Evolutionary conservation across 805 yeast genomes (phyloP), one percentile per base, ranked within the genome.

Genomic region (Saccharomycopsis microspora): DNA sequence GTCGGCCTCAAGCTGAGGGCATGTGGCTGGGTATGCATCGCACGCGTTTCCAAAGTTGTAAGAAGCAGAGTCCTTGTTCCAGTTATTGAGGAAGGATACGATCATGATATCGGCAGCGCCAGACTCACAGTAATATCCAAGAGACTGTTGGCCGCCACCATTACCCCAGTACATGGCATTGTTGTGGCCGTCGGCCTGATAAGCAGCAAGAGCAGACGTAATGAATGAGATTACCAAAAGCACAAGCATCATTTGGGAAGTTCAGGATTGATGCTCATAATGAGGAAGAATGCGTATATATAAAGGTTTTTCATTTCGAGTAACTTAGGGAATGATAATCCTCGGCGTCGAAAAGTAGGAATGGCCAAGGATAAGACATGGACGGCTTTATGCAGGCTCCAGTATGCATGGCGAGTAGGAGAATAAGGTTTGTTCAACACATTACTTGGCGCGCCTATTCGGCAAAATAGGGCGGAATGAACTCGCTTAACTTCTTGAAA

Each of bases 131-230:
- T 80, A 80, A 47, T 62, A 60, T 4, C 69, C 66, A 8, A 74
- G 63, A 11, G 64, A 54, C 46, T 68, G 58, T 56, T 74, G 76
- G 30, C 61, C 56, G 4, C 75, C 77, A n/a, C 68, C 74, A 3
- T 44, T 44, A 48, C 87, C 86, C 86, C 86, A 80, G 62, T 80
- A 80, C 5, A 78, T 62, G 11, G 78, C 85, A 32, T 79, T 70
- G 47, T 78, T 77, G 29, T 66, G 55, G 19, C 65, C 62, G 33
- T 45, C 38, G 2, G 51, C 45, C 4, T 42, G 39, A 35, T 48
- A 51, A 5, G 44, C 54, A 10, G 52, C 49, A 33, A 9, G 4
- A 4, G n/a, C 41, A 7, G 8, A 33, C 29, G 32, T 9, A 5
- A 44, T 8, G 29, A 41, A 28, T 35, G 36, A 30, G 32, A 42